Evolutionary conservation across 371 early-diverging fungal species (phyloP).

Genomic region (Rhizopus arrhizus): DNA sequence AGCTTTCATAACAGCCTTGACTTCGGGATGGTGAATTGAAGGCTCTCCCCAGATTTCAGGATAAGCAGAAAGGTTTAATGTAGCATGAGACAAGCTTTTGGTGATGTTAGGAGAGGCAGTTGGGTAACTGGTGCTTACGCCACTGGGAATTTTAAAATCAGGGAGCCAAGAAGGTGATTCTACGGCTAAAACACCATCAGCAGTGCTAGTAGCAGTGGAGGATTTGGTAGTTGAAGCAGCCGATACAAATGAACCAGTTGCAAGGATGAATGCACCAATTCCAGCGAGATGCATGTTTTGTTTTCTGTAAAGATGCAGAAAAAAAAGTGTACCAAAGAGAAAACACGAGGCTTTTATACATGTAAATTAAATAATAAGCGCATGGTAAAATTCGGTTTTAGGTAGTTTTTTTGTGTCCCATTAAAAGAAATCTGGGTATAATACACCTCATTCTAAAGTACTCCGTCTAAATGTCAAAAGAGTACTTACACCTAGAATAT

Average conservation of each 20-base stretch:
- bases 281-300: conserved; percentile 25
- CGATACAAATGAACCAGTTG: conserved; percentile 32
- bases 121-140: conserved; percentile 39
- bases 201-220: conserved; percentile 12
- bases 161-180: conserved; percentile 50
- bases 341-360: neutral
- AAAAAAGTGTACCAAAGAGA: neutral
- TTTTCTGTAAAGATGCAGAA: conserved; percentile 6
- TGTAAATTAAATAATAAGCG: neutral
- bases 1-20: conserved; percentile 41
- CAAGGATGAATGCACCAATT: conserved; percentile 30
- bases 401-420: neutral
- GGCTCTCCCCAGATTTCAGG: conserved; percentile 46
- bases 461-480: neutral
- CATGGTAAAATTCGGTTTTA: neutral
- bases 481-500: too few species aligned
- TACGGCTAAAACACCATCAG: conserved; percentile 33
- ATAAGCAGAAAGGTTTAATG: conserved; percentile 32
- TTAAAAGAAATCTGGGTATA: neutral
- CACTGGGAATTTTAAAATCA: conserved; percentile 28
- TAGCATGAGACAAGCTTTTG: conserved; percentile 22
- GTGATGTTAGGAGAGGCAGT: conserved; percentile 31
- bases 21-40: conserved; percentile 33
- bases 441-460: neutral
- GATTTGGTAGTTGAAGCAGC: conserved; percentile 24